phyloP scores from a whole-genome alignment of 1,284 basidiomycete genomes.

The Gomphus bonarii region DNA sequence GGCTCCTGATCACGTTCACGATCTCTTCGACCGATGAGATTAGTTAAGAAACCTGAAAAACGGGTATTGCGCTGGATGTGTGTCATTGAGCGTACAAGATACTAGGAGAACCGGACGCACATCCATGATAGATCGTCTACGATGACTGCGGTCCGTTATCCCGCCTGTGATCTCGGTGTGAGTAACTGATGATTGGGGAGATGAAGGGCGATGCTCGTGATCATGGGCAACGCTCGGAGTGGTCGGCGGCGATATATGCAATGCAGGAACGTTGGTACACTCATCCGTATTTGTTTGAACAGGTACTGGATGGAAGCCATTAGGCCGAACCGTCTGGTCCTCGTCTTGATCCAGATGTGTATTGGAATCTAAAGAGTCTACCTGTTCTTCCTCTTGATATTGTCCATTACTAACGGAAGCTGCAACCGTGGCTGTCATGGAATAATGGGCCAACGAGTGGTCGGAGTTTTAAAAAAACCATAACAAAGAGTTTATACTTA shows the following conservation, averaged over 20 bases:
- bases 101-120: conserved; percentile 4
- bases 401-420: neutral
- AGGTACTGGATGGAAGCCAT: neutral
- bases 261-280: neutral
- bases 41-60: conserved; percentile 72
- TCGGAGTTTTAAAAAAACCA: neutral
- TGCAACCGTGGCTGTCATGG: conserved; percentile 2
- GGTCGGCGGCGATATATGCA: neutral
- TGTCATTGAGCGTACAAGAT: neutral
- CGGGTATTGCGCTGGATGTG: conserved; percentile 31
- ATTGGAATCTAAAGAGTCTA: neutral
- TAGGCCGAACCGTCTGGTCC: neutral
- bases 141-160: conserved; percentile 2
- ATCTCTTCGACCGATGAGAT: conserved; percentile 49
- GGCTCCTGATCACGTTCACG: conserved; percentile 32
- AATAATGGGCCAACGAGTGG: neutral
- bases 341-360: neutral
- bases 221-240: neutral
- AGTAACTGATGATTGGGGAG: neutral
- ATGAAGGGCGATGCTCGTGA: neutral
- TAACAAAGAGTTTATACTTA: neutral
- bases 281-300: neutral
- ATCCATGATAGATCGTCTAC: conserved; percentile 12
- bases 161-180: conserved; percentile 1
- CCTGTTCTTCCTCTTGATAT: neutral